Evolutionary conservation across 768 basidiomycete species (phyloP), one percentile per base, ranked within the genome.

Genomic region (Piloderma croceum): DNA sequence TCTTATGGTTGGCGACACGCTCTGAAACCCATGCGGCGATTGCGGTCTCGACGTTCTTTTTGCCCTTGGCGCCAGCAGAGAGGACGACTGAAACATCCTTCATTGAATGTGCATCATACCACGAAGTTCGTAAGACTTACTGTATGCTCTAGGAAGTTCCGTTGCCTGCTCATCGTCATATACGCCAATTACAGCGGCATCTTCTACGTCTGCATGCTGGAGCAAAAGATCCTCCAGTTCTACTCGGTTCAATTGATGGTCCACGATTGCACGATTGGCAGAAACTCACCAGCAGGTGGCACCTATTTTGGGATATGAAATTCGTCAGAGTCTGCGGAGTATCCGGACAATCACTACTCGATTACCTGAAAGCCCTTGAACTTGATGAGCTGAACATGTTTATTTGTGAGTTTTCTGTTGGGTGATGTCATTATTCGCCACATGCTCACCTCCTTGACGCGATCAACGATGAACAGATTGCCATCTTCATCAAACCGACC

Each of bases 151-250:
- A 7, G 76, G 80, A 6, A 75, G 61, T 53, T 81, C 81, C 7
- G 78, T 75, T 4, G 70, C 73, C 34, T 78, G 66, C 24, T 65
- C 61, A 15, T 68, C 57, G 37, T 54, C 60, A 5, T 67, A 62
- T 2, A 81, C 50, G 1, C 80, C 77, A 20, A 81, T 70, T 15
- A 84, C 81, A 6, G 69, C 79, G 1, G 64, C 69, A 41, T 84
- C 82, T 1, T 65, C 70, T 7, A 84, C 61, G 0, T 70, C 63
- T 1, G 71, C 68, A 44, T 79, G 73, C 20, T 67, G 68, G 3
- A 81, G 57, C 2, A 81, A 62, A 0, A 77, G 47, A 12, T 67
- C 61, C 48, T 81, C 79, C 3, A 81, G 61, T 39, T 81, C 79
- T n/a, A n/a, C 9, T 79, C 78, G 0, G 78, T n/a, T n/a, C n/a